phyloP scores from a whole-genome alignment of 2,329 filamentous ascomycete species.

The Orbilia ellipsospora region DNA sequence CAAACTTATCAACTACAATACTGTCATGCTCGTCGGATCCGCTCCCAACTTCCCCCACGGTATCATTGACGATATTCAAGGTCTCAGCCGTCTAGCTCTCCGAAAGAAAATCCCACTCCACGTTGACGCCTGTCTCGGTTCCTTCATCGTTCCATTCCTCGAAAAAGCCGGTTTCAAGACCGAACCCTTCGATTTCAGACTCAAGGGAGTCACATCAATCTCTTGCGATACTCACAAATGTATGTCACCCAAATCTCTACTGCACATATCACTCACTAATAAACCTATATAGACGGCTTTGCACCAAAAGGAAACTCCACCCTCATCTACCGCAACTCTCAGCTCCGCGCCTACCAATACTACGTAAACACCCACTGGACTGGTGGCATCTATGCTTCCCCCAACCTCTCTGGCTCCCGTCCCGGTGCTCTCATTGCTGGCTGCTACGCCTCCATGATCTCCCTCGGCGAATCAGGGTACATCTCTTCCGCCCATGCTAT shows the following conservation, averaged over 20 bases:
- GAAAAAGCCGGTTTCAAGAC: constrained; percentile 92
- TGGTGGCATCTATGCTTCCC: constrained; percentile 94
- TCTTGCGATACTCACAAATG: constrained; percentile 97
- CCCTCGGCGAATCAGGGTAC: constrained; percentile 87
- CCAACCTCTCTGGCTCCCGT: constrained; percentile 88
- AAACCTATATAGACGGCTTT: constrained; percentile 73
- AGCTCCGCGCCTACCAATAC: constrained; percentile 89
- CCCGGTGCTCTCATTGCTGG: constrained; percentile 94
- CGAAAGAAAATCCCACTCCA: constrained; percentile 86
- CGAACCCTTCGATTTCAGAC: constrained; percentile 89
- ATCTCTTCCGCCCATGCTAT: constrained; percentile 87
- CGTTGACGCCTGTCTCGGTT: constrained; percentile 97
- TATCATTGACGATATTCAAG: constrained; percentile 93
- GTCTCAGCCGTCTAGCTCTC: constrained; percentile 82
- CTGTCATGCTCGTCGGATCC: constrained; percentile 89
- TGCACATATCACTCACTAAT: constrained; percentile 18
- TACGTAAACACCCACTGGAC: constrained; percentile 96
- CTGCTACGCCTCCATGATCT: constrained; percentile 94
- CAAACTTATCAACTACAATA: constrained; percentile 92
- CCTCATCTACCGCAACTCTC: constrained; percentile 83
- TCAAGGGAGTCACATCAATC: constrained; percentile 94
- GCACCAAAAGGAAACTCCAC: constrained; percentile 97
- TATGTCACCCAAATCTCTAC: constrained; percentile 6
- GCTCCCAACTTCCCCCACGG: constrained; percentile 98
- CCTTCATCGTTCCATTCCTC: constrained; percentile 92